Evolutionary conservation across 495 filamentous ascomycete species (phyloP), one percentile per base, ranked within the genome.

Genomic region (Aspergillus ellipticus): DNA sequence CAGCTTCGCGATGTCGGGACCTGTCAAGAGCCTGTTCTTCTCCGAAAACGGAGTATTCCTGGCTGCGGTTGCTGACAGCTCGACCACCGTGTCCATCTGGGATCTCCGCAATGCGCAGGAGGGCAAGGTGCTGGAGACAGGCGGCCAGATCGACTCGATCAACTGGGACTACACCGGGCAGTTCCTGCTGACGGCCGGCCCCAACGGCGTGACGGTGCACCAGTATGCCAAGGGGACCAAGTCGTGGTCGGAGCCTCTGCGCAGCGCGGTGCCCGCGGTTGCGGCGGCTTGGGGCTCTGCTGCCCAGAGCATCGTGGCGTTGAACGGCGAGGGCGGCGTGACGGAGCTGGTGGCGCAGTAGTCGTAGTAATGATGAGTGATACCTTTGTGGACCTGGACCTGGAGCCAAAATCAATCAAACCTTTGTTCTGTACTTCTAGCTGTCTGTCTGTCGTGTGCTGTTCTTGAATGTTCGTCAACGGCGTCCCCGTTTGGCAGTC

Each of bases 21-120:
- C 89, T 0, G 81, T 96, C 26, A 82, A 85, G 61, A 80, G 82
- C 26, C 72, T 98, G 6, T 77, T 84, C 59, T 98, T 98, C 75
- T 97, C 92, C 0, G 95, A 98, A 70, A 98, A 97, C 58, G 94
- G 94, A n/a, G 93, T 86, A 56, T 97, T 90, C 87, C 84, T 98
- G 59, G 94, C 95, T 9, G 83, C 89, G 1, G 83, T 85, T 15
- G 81, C 82, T 20, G 83, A 87, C 61, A 85, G 85, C 19, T 86
- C 88, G 46, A 88, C 84, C 7, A 85, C 78, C 16, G 85, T 96
- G 49, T 85, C 85, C 7, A 85, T 98, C 56, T 97, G 92, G 79
- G 92, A 97, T 72, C 79, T 98, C 39, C 88, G 94, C 54, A 96
- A 90, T 70, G 84, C 85, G 29, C 83, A 85, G 43, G 76, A 82